Evolutionary conservation across 257 asterid genomes (phyloP).

Genomic region (Pogostemon cablin): DNA sequence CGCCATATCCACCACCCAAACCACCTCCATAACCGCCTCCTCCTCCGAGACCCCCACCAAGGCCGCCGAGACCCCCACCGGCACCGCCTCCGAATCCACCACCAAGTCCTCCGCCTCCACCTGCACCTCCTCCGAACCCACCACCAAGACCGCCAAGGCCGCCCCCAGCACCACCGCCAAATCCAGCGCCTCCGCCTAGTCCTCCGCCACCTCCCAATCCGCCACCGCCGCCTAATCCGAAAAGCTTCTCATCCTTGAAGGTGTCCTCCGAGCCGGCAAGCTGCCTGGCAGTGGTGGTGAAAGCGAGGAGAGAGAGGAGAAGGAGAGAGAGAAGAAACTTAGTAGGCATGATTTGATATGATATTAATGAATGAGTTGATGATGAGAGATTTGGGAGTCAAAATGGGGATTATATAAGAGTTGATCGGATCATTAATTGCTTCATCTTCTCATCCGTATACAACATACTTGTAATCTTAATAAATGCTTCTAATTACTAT

Average conservation of each 20-base stretch:
- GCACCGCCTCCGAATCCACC: constrained; percentile 8
- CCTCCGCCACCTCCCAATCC: constrained; percentile 7
- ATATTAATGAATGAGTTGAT: neutral
- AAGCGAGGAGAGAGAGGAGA: constrained; percentile 25
- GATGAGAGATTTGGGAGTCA: constrained; percentile 13
- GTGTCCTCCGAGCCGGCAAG: constrained; percentile 23
- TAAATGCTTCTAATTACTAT: constrained; percentile 17
- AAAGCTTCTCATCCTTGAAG: constrained; percentile 9
- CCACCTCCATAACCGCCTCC: constrained; percentile 30
- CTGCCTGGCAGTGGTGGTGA: constrained; percentile 27
- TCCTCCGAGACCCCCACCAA: constrained; percentile 24
- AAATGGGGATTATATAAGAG: constrained; percentile 24
- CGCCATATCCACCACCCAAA: constrained; percentile 27
- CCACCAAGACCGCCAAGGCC: neutral
- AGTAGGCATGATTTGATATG: constrained; percentile 3
- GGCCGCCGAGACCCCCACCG: constrained; percentile 29
- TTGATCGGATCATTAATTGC: neutral
- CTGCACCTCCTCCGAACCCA: constrained; percentile 1
- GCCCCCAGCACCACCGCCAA: constrained; percentile 16
- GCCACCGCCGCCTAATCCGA: constrained; percentile 6
- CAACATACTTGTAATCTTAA: neutral
- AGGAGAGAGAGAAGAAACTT: constrained; percentile 16
- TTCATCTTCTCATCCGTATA: constrained; percentile 24
- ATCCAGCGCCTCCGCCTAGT: constrained; percentile 11
- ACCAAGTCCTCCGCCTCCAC: neutral